Evolutionary conservation across 352 stramenopile genomes (phyloP).

Genomic region (Phytophthora sp.): DNA sequence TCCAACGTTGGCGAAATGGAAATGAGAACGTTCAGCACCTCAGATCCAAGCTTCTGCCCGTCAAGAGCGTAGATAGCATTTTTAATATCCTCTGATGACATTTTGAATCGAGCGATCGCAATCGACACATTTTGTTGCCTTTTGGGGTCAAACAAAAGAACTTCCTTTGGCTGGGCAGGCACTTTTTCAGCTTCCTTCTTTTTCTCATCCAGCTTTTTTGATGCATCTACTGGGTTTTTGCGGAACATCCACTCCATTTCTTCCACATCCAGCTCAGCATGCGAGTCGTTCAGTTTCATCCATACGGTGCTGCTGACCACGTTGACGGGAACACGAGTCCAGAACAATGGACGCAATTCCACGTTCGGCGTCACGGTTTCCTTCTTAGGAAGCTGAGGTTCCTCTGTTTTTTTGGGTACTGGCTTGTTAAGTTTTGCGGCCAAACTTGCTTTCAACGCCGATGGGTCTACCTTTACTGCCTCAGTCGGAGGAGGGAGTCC

Average conservation of each 20-base stretch:
- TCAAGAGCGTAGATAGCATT: conserved; percentile 86
- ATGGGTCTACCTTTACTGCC: conserved; percentile 73
- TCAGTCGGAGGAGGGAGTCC: conserved; percentile 67
- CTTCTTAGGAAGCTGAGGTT: conserved; percentile 86
- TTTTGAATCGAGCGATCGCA: conserved; percentile 94
- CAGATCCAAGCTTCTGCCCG: conserved; percentile 67
- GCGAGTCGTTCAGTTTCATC: conserved; percentile 83
- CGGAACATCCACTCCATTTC: conserved; percentile 92
- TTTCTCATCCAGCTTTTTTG: conserved; percentile 83
- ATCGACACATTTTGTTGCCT: conserved; percentile 98
- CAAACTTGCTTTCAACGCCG: conserved; percentile 67
- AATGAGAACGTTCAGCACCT: conserved; percentile 89
- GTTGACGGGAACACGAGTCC: conserved; percentile 87
- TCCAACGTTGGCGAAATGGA: conserved; percentile 89
- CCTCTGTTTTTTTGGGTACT: conserved; percentile 60
- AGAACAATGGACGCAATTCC: conserved; percentile 89
- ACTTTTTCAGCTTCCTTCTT: conserved; percentile 70
- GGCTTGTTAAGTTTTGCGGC: conserved; percentile 51
- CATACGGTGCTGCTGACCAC: conserved; percentile 87
- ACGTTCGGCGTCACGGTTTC: conserved; percentile 87
- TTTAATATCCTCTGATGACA: conserved; percentile 90
- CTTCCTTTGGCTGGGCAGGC: conserved; percentile 54
- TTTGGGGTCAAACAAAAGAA: conserved; percentile 95
- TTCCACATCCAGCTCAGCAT: conserved; percentile 69
- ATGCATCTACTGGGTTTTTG: conserved; percentile 71